A percentile compares a stretch with the other conserved stretches of the same genome.
These are phyloP conservation scores for Aspergillus baeticus DNA, from an alignment of 495 filamentous ascomycete species.

Conservation along the genomic window DNA sequence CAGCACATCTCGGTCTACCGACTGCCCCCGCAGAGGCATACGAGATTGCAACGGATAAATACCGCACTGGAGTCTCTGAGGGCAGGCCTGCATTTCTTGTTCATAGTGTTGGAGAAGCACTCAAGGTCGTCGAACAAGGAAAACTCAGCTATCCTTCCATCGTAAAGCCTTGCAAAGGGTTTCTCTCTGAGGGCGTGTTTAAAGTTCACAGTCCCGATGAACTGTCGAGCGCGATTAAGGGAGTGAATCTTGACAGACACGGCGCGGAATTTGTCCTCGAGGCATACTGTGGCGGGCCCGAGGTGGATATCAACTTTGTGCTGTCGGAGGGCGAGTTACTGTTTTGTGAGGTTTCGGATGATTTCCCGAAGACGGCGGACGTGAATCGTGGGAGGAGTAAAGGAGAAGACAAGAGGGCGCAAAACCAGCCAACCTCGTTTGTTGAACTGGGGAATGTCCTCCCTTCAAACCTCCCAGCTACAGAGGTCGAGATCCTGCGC, in stretches of 20 bases:
- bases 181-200: constrained; percentile 42
- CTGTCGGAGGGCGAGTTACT: constrained; percentile 48
- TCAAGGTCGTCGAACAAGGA: not conserved
- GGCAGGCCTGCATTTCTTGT: not conserved
- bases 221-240: constrained; percentile 18
- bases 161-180: constrained; percentile 45
- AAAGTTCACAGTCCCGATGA: constrained; percentile 31
- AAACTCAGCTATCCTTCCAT: constrained; percentile 38
- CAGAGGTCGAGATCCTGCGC: not conserved
- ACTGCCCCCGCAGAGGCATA: not conserved
- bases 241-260: not conserved
- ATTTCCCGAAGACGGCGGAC: constrained; percentile 50
- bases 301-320: constrained; percentile 54
- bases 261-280: constrained; percentile 25
- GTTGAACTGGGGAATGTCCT: not conserved
- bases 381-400: not conserved
- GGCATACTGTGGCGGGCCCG: constrained; percentile 40
- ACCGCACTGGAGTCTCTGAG: not conserved
- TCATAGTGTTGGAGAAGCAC: not conserved
- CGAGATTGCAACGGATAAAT: not conserved
- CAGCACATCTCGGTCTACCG: not conserved
- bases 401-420: not conserved
- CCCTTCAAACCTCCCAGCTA: not conserved
- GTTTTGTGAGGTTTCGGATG: constrained; percentile 51
- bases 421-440: not conserved